Evolutionary conservation across 768 basidiomycete species (phyloP).

Genomic region (Roridomyces roridus): DNA sequence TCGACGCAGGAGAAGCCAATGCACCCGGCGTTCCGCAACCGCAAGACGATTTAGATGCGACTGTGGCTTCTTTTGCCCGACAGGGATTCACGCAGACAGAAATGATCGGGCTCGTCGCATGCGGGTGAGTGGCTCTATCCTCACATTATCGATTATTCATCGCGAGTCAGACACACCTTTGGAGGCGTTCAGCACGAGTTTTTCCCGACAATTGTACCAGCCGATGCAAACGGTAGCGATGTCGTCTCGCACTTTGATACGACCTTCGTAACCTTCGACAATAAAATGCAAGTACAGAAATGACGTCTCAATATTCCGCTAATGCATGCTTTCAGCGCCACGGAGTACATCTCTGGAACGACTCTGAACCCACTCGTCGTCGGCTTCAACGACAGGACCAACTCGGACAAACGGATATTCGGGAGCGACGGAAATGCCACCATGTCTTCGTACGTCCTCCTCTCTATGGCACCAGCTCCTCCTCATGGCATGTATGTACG

Average conservation of each 20-base stretch:
- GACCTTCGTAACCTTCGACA: constrained; percentile 6
- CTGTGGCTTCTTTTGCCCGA: not conserved
- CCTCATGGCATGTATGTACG: not conserved
- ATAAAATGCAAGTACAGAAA: not conserved
- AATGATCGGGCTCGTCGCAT: not conserved
- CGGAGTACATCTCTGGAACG: constrained; percentile 6
- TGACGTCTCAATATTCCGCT: no score
- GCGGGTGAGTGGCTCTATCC: no score
- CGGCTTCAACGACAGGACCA: constrained; percentile 5
- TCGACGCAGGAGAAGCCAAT: not conserved
- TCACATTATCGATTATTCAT: no score
- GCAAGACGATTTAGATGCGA: not conserved
- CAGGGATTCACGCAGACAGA: not conserved
- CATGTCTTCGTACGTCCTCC: not conserved
- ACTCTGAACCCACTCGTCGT: constrained; percentile 6
- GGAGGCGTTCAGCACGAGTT: constrained; percentile 1
- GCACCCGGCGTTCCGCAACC: not conserved
- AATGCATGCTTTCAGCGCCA: not conserved
- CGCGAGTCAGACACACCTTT: no score
- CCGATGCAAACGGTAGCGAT: not conserved
- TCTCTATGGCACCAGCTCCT: no score
- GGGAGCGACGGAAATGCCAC: constrained; percentile 8
- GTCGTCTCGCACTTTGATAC: constrained; percentile 9
- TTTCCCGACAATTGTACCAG: not conserved
- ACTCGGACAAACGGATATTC: constrained; percentile 12